A percentile compares a stretch with the other conserved stretches of the same genome.
phyloP scores from a whole-genome alignment of 805 yeast genomes.

The Tetrapisispora arboricola region DNA sequence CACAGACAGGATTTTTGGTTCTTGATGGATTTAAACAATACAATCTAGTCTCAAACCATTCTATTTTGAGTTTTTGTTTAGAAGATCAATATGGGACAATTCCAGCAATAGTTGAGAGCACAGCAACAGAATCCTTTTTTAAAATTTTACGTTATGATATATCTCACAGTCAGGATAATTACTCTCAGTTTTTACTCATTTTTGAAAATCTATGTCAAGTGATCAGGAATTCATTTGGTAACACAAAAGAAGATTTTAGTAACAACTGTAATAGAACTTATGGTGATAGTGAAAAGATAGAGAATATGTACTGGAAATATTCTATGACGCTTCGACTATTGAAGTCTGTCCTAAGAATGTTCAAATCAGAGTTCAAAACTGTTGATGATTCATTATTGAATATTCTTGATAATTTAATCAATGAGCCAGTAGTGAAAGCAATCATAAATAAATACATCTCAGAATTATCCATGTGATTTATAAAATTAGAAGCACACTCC shows the following conservation, averaged over 20 bases:
- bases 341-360: conserved; percentile 33
- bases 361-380: conserved; percentile 33
- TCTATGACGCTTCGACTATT: conserved; percentile 30
- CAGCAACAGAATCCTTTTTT: conserved; percentile 35
- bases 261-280: conserved; percentile 14
- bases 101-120: conserved; percentile 32
- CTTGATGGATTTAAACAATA: conserved; percentile 36
- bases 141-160: conserved; percentile 25
- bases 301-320: conserved; percentile 35
- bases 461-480: background rate
- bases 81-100: conserved; percentile 18
- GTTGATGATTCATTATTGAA: conserved; percentile 6
- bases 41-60: conserved; percentile 31
- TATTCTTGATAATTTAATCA: background rate
- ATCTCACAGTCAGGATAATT: conserved; percentile 12
- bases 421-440: background rate
- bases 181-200: conserved; percentile 21
- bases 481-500: no score
- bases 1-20: conserved; percentile 48
- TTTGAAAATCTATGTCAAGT: conserved; percentile 20
- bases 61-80: conserved; percentile 34
- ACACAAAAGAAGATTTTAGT: conserved; percentile 3
- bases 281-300: conserved; percentile 15
- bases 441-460: background rate
- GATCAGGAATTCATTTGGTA: conserved; percentile 7